Conservation (phyloP, 108 stramenopile species). For the Mediolabrus comicus region DNA sequence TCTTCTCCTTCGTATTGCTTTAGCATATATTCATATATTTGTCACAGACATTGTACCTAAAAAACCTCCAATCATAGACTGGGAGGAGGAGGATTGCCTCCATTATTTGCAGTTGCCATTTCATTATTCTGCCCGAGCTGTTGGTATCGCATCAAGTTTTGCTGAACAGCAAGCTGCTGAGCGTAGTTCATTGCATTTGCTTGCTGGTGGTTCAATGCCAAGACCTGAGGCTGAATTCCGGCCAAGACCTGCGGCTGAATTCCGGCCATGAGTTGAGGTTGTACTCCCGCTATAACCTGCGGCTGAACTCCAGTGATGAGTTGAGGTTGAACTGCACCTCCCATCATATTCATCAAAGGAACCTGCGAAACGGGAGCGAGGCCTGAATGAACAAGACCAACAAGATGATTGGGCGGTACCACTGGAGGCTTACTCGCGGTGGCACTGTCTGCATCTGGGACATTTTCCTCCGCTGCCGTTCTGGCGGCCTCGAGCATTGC, state of each 20-base stretch:
- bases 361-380: background rate
- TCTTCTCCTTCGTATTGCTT: background rate
- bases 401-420: background rate
- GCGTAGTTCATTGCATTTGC: background rate
- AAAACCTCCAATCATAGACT: background rate
- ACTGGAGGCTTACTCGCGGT: background rate
- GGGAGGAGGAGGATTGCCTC: background rate
- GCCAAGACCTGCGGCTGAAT: background rate
- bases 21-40: background rate
- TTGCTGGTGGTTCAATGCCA: conserved; percentile 1
- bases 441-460: too few species aligned
- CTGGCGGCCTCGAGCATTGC: background rate
- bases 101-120: too few species aligned
- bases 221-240: background rate
- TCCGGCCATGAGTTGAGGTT: too few species aligned
- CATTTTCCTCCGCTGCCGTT: background rate
- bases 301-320: too few species aligned
- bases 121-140: background rate
- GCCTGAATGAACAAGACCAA: background rate
- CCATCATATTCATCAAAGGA: background rate
- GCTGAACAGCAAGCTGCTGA: background rate
- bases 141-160: background rate
- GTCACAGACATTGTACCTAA: too few species aligned
- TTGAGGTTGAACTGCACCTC: background rate
- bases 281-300: background rate